Evolutionary conservation across 2,329 filamentous ascomycete species (phyloP), one percentile per base, ranked within the genome.

Genomic region (Xylariales sp.): DNA sequence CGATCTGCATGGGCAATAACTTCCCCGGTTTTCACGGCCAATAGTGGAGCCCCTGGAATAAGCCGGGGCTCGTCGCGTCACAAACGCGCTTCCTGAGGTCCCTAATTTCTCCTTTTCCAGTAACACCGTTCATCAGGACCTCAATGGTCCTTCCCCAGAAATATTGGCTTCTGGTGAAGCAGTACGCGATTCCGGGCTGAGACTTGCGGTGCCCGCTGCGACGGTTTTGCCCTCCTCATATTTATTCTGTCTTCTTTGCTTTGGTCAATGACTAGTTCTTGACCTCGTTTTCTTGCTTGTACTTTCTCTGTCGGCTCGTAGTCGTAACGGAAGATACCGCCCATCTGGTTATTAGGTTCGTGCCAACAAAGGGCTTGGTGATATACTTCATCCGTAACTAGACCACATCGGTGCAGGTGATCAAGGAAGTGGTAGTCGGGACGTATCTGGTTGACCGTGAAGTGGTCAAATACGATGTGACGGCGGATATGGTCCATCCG

Each of bases 361-460:
- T 7, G 8, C 12, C n/a, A 40, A 9, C 18, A 3, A 9, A 12
- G 38, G 33, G 38, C 38, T 14, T 5, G 20, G 4, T 38, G 10
- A 25, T 51, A 56, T 2, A 7, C 7, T 0, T 22, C 1, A 0
- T 48, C 34, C 1, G 43, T 2, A 19, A 60, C 48, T 11, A 58
- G 18, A 0, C 15, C 3, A 11, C 43, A 3, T 1, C 27, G 6
- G 8, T 25, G 11, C 14, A 60, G 70, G 56, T 93, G 87, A 59
- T 95, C 88, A 1, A 88, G 88, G 28, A 89, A 80, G 60, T 96
- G 88, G 8, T 89, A 90, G 50, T 98, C 91, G 4, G 89, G 83
- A 31, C 93, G 80, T 62, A 96, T 97, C 60, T 62, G 14, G 0
- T 46, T 20, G 1, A 33, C 41, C 1, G 38, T 49, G 6, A 42